phyloP scores from a whole-genome alignment of 345 rosid genomes.

The Carallia pectinifolia region DNA sequence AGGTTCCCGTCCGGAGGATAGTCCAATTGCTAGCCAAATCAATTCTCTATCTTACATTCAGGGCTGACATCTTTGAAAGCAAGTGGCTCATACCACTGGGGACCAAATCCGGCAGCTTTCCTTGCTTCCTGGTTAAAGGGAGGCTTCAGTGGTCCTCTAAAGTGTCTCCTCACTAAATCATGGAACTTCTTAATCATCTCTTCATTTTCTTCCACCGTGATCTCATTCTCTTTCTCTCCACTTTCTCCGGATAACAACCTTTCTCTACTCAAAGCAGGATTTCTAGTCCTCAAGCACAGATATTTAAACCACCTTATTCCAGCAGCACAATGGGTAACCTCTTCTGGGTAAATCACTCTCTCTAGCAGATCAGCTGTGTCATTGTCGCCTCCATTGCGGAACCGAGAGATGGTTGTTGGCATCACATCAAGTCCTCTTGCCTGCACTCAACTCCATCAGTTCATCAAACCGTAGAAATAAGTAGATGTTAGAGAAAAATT shows the following conservation, averaged over 20 bases:
- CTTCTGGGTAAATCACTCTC: constrained; percentile 79
- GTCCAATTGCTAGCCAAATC: background rate
- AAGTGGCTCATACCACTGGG: constrained; percentile 87
- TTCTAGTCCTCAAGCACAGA: constrained; percentile 54
- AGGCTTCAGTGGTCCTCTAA: constrained; percentile 93
- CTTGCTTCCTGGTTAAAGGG: constrained; percentile 90
- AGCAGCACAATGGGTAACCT: constrained; percentile 91
- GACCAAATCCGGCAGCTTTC: constrained; percentile 87
- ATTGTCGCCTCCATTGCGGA: constrained; percentile 77
- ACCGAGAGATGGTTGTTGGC: constrained; percentile 79
- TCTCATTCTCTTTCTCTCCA: constrained; percentile 26
- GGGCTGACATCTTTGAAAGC: constrained; percentile 45
- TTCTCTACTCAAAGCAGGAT: constrained; percentile 19
- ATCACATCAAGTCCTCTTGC: constrained; percentile 94
- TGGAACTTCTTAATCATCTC: constrained; percentile 65
- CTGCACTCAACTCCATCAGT: constrained; percentile 33
- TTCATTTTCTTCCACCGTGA: constrained; percentile 33
- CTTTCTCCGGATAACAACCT: constrained; percentile 16
- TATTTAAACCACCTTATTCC: constrained; percentile 89
- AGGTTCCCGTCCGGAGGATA: too few species aligned
- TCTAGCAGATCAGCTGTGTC: constrained; percentile 71
- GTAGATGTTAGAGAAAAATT: background rate
- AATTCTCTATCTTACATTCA: background rate
- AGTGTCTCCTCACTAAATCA: constrained; percentile 57
- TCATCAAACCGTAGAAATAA: constrained; percentile 14